Evolutionary conservation across 192 early-diverging fungal genomes (phyloP), one percentile per base, ranked within the genome.

Genomic region (Dimargaris xerosporica): DNA sequence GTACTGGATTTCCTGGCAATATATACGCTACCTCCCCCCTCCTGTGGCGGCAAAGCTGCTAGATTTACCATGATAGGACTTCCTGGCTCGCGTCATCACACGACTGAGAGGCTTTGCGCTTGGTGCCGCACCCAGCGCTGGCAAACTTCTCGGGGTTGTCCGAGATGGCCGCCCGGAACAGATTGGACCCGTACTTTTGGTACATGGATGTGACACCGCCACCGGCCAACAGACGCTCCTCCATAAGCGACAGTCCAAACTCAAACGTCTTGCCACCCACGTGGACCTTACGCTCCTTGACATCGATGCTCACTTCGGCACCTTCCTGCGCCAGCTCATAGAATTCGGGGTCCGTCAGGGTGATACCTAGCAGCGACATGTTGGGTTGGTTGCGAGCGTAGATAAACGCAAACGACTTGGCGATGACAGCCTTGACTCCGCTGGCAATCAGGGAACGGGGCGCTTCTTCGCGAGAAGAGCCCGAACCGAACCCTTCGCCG

Each of bases 351-450:
- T 89, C 83, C 47, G 74, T 78, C 54, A 89, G 71, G 28, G 80
- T 78, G 51, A 89, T 81, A 63, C 87, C 87, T 54, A 87, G 76
- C 15, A 89, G 78, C n/a, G 83, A 82, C 81, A 85, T 83, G 71
- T 89, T 89, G 67, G 82, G 79, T 77, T 89, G 87, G 80, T 89
- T 89, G 70, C 87, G 81, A 55, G 79, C 77, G 68, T 89, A 89
- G 69, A 89, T 89, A 65, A 85, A 89, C 0, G 87, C 84, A 65
- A 80, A 89, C 39, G 83, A 85, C 72, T 86, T 89, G 44, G 87
- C 87, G 64, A 89, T 87, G 28, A 89, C 86, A 23, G 83, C 85
- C 75, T 89, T 80, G 60, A 89, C 65, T 29, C 73, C 73, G 25
- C 79, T 77, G 50, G 82, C 86, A 65, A 78, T 82, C 50, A 89